Evolutionary conservation across 1,284 basidiomycete genomes (phyloP).

Genomic region (Rhodofomes roseus): DNA sequence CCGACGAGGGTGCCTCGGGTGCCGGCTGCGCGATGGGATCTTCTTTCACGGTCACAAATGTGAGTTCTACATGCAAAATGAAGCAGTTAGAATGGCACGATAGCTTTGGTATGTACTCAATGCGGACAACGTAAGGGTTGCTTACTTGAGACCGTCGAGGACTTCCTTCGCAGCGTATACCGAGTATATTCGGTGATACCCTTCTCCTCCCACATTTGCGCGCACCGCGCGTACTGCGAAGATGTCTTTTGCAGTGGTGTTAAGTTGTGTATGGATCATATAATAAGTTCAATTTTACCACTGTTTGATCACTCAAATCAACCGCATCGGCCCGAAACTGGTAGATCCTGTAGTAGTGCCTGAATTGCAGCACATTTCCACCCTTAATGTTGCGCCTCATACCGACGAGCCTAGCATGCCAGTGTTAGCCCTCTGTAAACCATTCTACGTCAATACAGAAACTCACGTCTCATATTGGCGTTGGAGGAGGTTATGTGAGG

Average conservation of each 20-base stretch:
- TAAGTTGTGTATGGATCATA: neutral
- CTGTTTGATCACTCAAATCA: neutral
- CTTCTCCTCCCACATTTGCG: neutral
- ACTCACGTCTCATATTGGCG: neutral
- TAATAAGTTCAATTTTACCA: neutral
- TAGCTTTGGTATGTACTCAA: too few species aligned
- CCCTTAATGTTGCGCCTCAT: neutral
- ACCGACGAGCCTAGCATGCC: neutral
- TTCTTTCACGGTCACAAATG: too few species aligned
- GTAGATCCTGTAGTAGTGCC: neutral
- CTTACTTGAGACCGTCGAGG: neutral
- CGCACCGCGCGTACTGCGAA: neutral
- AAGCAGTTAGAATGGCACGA: too few species aligned
- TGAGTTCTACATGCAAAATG: too few species aligned
- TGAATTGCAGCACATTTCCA: neutral
- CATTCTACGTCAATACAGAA: neutral
- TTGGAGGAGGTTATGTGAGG: neutral
- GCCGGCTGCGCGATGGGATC: too few species aligned
- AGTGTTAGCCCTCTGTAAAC: too few species aligned
- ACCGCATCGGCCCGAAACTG: neutral
- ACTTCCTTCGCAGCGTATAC: neutral
- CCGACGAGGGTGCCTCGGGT: too few species aligned
- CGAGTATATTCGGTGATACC: neutral
- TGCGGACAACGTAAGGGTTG: too few species aligned
- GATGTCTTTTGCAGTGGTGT: neutral